A percentile compares a stretch with the other conserved stretches of the same genome.
Conservation (phyloP, 2,329 filamentous ascomycete species). For the Clonostachys solani region DNA sequence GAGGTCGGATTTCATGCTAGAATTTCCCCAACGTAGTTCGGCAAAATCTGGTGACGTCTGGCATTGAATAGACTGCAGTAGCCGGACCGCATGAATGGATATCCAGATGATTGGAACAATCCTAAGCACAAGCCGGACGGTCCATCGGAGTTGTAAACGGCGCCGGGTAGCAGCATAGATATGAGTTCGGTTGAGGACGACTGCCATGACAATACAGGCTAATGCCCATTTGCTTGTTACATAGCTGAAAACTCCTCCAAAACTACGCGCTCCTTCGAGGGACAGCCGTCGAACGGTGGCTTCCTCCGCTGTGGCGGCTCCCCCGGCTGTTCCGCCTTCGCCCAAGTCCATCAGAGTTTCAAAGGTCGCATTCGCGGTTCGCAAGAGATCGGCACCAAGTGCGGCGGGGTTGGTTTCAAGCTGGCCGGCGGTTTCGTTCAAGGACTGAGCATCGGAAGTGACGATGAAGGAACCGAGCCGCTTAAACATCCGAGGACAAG, state of each 20-base stretch:
- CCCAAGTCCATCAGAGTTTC: background rate
- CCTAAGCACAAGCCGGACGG: constrained; percentile 65
- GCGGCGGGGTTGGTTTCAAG: constrained; percentile 9
- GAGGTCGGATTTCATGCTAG: constrained; percentile 59
- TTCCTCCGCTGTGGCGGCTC: background rate
- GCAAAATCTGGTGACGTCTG: constrained; percentile 77
- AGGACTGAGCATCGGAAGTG: background rate
- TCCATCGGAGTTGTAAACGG: constrained; percentile 71
- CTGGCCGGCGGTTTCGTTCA: background rate
- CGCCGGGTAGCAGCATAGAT: constrained; percentile 90
- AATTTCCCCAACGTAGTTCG: constrained; percentile 64
- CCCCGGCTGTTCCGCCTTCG: constrained; percentile 1
- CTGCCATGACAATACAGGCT: constrained; percentile 78
- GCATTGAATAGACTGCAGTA: constrained; percentile 86
- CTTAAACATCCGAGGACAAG: constrained; percentile 65
- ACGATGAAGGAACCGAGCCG: constrained; percentile 60
- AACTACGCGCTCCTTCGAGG: constrained; percentile 58
- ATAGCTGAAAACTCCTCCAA: constrained; percentile 87
- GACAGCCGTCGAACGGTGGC: constrained; percentile 38
- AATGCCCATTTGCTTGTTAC: constrained; percentile 90
- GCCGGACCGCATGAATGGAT: constrained; percentile 58
- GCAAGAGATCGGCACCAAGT: constrained; percentile 19
- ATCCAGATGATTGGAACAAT: constrained; percentile 68
- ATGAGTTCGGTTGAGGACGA: constrained; percentile 85
- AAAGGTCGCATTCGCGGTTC: constrained; percentile 6